A percentile compares a stretch with the other conserved stretches of the same genome.
These are phyloP conservation scores for Cicer cuneatum DNA, from an alignment of 306 rosid species.

Conservation along the genomic window DNA sequence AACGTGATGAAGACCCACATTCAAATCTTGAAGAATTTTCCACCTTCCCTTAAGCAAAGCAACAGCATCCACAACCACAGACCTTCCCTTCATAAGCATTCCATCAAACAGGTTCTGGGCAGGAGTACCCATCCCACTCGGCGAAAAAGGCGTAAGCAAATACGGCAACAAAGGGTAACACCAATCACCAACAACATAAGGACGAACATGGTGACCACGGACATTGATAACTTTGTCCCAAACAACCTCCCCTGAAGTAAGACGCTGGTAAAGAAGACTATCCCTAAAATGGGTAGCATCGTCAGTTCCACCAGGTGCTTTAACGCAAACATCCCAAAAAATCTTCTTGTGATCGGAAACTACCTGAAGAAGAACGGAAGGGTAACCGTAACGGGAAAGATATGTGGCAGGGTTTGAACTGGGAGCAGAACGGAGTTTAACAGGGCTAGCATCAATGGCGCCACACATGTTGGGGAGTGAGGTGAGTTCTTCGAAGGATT, in stretches of 20 bases:
- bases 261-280: constrained; percentile 66
- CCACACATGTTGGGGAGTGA: constrained; percentile 94
- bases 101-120: constrained; percentile 88
- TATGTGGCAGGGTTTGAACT: constrained; percentile 50
- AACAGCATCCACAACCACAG: constrained; percentile 83
- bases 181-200: constrained; percentile 93
- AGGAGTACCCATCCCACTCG: constrained; percentile 72
- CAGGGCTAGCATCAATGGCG: constrained; percentile 77
- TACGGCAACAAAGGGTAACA: constrained; percentile 79
- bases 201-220: constrained; percentile 71
- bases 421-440: constrained; percentile 47
- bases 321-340: constrained; percentile 96
- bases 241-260: constrained; percentile 71
- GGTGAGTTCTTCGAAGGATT: constrained; percentile 81
- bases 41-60: constrained; percentile 92
- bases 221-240: constrained; percentile 79
- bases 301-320: constrained; percentile 79
- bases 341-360: constrained; percentile 86
- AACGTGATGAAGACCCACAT: constrained; percentile 79
- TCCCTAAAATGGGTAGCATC: constrained; percentile 83
- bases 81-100: constrained; percentile 95
- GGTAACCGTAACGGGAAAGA: constrained; percentile 66
- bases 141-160: constrained; percentile 74
- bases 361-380: constrained; percentile 81
- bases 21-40: constrained; percentile 86